Conservation (phyloP, 2,329 filamentous ascomycete genomes). For the Rhytidhysteron rufulum region DNA sequence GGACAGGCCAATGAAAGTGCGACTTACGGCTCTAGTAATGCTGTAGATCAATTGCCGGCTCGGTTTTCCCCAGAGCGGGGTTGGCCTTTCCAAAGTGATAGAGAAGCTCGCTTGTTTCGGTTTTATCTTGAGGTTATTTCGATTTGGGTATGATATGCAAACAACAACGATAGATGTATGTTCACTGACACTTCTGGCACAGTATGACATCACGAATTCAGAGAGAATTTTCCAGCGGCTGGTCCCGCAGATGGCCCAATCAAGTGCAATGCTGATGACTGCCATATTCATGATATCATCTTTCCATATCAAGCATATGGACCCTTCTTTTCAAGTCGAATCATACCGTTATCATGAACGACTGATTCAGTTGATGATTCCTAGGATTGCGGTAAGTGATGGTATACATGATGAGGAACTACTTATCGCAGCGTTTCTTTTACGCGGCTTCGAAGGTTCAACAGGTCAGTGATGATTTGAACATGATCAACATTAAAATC, state of each 20-base stretch:
- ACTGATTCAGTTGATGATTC: conserved; percentile 13
- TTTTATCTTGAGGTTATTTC: conserved; percentile 2
- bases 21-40: background rate
- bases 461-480: conserved; percentile 17
- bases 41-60: too few species aligned
- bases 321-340: conserved; percentile 11
- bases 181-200: background rate
- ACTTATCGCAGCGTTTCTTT: conserved; percentile 14
- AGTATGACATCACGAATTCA: conserved; percentile 14
- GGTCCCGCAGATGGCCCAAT: conserved; percentile 17
- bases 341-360: conserved; percentile 16
- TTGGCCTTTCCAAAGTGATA: conserved; percentile 3
- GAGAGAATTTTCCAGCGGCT: conserved; percentile 9
- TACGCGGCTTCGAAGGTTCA: conserved; percentile 16
- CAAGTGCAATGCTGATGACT: conserved; percentile 38
- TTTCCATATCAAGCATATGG: conserved; percentile 31
- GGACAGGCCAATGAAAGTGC: background rate
- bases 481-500: too few species aligned
- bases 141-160: background rate
- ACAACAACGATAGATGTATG: background rate
- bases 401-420: conserved; percentile 16
- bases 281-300: conserved; percentile 38
- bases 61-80: background rate
- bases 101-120: conserved; percentile 4
- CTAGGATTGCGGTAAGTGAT: conserved; percentile 12